Evolutionary conservation across 176 grass and related monocot species (phyloP).

Genomic region (Ensete glaucum): DNA sequence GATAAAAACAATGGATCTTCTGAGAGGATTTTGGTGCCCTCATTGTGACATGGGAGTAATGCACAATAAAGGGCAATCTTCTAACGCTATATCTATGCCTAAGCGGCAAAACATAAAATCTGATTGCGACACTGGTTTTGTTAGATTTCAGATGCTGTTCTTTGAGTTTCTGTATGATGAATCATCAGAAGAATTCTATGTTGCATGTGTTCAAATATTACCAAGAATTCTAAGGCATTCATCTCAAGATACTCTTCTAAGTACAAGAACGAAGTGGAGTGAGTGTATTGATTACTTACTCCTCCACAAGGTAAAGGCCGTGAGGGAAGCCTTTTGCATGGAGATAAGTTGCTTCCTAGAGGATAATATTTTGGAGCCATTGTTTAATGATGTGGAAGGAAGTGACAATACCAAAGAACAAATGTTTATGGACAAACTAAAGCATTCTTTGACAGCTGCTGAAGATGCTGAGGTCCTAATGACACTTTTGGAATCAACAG

Average conservation of each 20-base stretch:
- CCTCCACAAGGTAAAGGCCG: conserved; percentile 54
- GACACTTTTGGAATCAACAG: conserved; percentile 65
- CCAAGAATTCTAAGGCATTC: conserved; percentile 74
- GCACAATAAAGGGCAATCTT: conserved; percentile 37
- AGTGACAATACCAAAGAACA: conserved; percentile 37
- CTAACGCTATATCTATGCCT: conserved; percentile 35
- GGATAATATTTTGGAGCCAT: conserved; percentile 39
- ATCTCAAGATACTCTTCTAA: conserved; percentile 36
- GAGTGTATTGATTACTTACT: conserved; percentile 68
- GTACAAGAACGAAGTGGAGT: conserved; percentile 53
- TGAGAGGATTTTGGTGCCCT: conserved; percentile 72
- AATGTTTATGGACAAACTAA: conserved; percentile 66
- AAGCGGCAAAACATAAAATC: conserved; percentile 29
- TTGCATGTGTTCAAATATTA: conserved; percentile 59
- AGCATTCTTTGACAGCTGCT: conserved; percentile 38
- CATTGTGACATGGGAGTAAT: conserved; percentile 42
- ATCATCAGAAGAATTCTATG: conserved; percentile 45
- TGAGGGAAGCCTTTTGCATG: conserved; percentile 74
- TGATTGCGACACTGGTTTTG: conserved; percentile 25
- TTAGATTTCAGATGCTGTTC: conserved; percentile 48
- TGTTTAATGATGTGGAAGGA: conserved; percentile 47
- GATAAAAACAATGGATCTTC: conserved; percentile 56
- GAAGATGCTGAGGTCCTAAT: conserved; percentile 51
- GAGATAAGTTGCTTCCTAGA: conserved; percentile 75
- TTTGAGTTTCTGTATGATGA: conserved; percentile 66